These are phyloP conservation scores for Echium plantagineum DNA, from an alignment of 257 asterid species.

Conservation along the genomic window DNA sequence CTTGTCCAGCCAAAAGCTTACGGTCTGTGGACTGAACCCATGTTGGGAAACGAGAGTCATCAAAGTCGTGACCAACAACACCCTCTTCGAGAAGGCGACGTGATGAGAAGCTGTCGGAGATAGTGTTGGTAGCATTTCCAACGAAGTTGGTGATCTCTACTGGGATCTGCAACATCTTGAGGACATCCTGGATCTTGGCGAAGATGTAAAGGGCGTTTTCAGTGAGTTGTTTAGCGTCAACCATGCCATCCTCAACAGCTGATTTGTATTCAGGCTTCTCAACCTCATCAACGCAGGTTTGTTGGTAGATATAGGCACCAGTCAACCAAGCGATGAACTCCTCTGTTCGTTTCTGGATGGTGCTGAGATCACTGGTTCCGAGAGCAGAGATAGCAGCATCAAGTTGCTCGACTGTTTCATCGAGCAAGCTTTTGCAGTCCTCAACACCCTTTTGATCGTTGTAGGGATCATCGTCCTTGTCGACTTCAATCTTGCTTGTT, in stretches of 20 bases:
- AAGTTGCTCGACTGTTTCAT: constrained; percentile 32
- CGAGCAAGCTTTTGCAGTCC: constrained; percentile 32
- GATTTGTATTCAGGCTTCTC: constrained; percentile 17
- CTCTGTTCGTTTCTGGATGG: constrained; percentile 11
- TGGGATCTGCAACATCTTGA: constrained; percentile 18
- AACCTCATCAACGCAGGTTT: constrained; percentile 35
- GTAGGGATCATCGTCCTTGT: constrained; percentile 21
- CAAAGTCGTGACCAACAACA: neutral
- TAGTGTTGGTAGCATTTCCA: neutral
- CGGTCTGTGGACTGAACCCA: neutral
- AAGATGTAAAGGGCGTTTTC: constrained; percentile 37
- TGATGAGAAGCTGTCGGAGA: neutral
- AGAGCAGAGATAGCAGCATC: constrained; percentile 28
- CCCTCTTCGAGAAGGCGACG: constrained; percentile 8
- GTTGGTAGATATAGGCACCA: constrained; percentile 33
- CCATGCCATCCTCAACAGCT: constrained; percentile 13
- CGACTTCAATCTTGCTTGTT: constrained; percentile 9
- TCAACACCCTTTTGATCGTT: constrained; percentile 34
- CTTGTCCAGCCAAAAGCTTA: neutral
- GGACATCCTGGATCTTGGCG: constrained; percentile 16
- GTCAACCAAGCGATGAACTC: constrained; percentile 44
- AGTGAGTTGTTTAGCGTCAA: constrained; percentile 26
- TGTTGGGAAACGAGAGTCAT: constrained; percentile 12
- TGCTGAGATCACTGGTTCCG: constrained; percentile 20
- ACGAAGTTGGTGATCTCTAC: neutral